Percentiles rank a stretch among this genome's conserved stretches.
Conservation (phyloP, 495 filamentous ascomycete genomes). For the Podospora pseudopauciseta region DNA sequence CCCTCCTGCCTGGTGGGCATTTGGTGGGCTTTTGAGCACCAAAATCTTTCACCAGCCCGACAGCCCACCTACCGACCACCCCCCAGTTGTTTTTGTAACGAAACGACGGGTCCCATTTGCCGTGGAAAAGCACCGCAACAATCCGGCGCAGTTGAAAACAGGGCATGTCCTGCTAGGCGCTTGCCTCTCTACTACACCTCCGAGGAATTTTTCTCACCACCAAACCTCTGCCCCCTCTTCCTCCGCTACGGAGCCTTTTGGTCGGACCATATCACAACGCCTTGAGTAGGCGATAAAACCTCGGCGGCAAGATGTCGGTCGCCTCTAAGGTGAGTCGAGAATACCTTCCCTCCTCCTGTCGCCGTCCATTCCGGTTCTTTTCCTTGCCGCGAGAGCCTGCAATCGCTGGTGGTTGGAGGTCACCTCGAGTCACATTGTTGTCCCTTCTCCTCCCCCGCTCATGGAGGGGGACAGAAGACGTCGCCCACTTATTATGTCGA, state of each 20-base stretch:
- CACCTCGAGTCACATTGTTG: not conserved
- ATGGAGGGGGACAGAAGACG: not conserved
- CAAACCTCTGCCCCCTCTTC: not conserved
- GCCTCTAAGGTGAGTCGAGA: conserved; percentile 54
- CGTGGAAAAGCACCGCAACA: not conserved
- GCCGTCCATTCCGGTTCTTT: not conserved
- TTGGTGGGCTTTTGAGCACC: not conserved
- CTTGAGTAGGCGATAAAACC: conserved; percentile 30
- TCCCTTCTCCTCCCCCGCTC: not conserved
- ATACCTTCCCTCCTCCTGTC: not conserved
- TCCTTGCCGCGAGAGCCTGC: conserved; percentile 5
- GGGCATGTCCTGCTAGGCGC: not conserved
- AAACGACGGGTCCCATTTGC: not conserved
- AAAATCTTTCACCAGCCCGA: not conserved
- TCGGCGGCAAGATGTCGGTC: conserved; percentile 59
- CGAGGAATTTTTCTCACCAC: conserved; percentile 4
- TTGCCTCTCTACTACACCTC: not conserved
- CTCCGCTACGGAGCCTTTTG: conserved; percentile 15
- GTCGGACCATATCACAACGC: conserved; percentile 17
- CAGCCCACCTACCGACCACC: not conserved
- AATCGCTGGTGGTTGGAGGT: conserved; percentile 5
- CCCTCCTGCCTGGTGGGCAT: not conserved
- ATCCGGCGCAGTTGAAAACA: not conserved
- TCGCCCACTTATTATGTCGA: conserved; percentile 5
- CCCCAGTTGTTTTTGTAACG: conserved; percentile 2